A percentile compares a stretch with the other conserved stretches of the same genome.
These are phyloP conservation scores for Lasiodiplodia theobromae DNA, from an alignment of 2,329 filamentous ascomycete genomes.

Conservation along the genomic window DNA sequence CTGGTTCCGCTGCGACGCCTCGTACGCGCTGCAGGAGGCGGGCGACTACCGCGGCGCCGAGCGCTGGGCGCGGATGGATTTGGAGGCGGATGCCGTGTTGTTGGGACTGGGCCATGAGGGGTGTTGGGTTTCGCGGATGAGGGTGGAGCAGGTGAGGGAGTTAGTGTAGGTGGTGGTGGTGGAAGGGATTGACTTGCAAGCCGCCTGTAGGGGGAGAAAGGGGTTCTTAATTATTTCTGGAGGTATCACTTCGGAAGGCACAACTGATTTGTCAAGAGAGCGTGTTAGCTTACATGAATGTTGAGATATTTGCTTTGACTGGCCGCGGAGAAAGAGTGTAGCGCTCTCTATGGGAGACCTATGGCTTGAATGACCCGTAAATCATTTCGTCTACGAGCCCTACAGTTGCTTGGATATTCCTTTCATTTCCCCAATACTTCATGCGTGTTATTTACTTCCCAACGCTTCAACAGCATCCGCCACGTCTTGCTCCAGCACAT, in stretches of 20 bases:
- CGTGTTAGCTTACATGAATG: no score
- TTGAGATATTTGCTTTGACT: no score
- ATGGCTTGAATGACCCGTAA: no score
- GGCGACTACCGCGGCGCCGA: neutral
- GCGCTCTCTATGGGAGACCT: no score
- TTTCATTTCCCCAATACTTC: no score
- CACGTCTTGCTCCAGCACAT: constrained; percentile 17
- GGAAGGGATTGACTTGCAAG: neutral
- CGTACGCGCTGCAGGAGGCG: neutral
- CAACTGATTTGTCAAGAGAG: no score
- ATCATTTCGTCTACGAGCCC: no score
- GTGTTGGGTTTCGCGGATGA: neutral
- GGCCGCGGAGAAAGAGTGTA: no score
- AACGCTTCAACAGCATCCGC: neutral
- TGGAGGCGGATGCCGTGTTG: neutral
- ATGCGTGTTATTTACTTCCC: neutral
- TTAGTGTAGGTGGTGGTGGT: neutral
- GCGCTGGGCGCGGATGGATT: neutral
- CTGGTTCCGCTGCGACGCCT: neutral
- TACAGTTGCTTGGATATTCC: no score
- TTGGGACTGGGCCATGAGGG: neutral
- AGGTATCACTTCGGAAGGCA: no score
- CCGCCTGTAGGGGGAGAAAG: no score
- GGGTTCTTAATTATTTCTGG: no score
- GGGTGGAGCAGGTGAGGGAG: neutral